Base-by-base conservation (phyloP, 1,284 basidiomycete species). In the Trichosporon coremiiforme region DNA sequence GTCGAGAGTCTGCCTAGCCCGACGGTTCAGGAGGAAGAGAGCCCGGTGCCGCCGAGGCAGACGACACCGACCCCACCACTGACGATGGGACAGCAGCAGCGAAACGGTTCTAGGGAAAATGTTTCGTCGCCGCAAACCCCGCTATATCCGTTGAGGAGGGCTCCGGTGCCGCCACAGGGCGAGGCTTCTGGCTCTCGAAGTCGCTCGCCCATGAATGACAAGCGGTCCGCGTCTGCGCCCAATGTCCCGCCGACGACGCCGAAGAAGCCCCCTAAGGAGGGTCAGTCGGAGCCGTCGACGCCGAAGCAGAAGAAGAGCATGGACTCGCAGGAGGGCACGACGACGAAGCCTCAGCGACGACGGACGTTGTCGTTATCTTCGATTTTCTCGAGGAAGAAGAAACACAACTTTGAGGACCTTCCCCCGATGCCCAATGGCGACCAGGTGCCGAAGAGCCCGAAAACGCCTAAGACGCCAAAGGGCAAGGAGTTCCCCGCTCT, bases 381-480 rank as follows among this genome's bases (percentile, higher is more conserved):
- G 2, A 35, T 73, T 4, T 73, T 73, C 55, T 50, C 68, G 33
- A 55, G 64, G 17, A 70, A 73, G 66, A 71, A 47, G 47, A 67
- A 66, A 62, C 31, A 17, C n/a, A 47, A 57, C 36, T 47, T 33
- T 20, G 69, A 67, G 15, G 67, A 69, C 25, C 25, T 66, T 8
- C 69, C 70, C 0, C 66, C 69, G 8, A 36, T 66, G 25, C 35
- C 64, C 45, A 38, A 64, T 12, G 10, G 38, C 35, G 31, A 62
- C 15, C 60, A 70, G 29, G 29, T 55, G 13, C 25, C 17, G n/a
- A 29, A 66, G 65, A 45, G 41, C 36, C 35, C 35, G 36, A 67
- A 62, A 25, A 67, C 57, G 55, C 65, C 65, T 17, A 65, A 50
- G 45, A 65, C 41, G 41, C 65, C 55, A 62, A 66, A 45, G 20